Conservation (phyloP, 257 asterid genomes). For the Lantana camara region DNA sequence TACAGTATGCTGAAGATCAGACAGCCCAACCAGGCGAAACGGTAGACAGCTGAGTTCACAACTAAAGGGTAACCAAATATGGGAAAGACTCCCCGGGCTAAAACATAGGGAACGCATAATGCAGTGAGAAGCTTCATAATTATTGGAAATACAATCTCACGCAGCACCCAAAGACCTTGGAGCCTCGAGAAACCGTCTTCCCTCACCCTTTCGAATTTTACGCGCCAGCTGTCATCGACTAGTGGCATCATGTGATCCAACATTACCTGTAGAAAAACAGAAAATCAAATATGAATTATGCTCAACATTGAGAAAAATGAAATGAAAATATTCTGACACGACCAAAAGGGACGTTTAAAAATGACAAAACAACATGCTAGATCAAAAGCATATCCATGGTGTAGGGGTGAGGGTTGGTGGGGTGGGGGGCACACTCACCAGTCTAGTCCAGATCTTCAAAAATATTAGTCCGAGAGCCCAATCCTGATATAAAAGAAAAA, state of each 20-base stretch:
- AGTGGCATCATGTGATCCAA: slow-evolving; percentile 94
- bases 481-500: slow-evolving; percentile 94
- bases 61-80: slow-evolving; percentile 84
- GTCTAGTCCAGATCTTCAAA: slow-evolving; percentile 97
- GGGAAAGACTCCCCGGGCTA: slow-evolving; percentile 88
- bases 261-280: slow-evolving; percentile 63
- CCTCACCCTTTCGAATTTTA: slow-evolving; percentile 90
- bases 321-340: background rate
- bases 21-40: slow-evolving; percentile 97
- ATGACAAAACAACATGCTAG: background rate
- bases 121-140: slow-evolving; percentile 94
- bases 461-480: slow-evolving; percentile 97
- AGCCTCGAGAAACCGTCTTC: slow-evolving; percentile 96
- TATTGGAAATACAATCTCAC: slow-evolving; percentile 85
- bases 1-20: slow-evolving; percentile 66
- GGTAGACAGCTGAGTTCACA: slow-evolving; percentile 90
- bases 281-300: no score
- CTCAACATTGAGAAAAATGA: no score
- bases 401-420: no score
- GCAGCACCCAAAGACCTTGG: slow-evolving; percentile 86
- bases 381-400: no score
- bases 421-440: no score
- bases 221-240: slow-evolving; percentile 91
- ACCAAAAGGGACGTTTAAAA: no score
- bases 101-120: slow-evolving; percentile 85